phyloP scores from a whole-genome alignment of 768 basidiomycete species.

The Xerocomellus amylosporus region DNA sequence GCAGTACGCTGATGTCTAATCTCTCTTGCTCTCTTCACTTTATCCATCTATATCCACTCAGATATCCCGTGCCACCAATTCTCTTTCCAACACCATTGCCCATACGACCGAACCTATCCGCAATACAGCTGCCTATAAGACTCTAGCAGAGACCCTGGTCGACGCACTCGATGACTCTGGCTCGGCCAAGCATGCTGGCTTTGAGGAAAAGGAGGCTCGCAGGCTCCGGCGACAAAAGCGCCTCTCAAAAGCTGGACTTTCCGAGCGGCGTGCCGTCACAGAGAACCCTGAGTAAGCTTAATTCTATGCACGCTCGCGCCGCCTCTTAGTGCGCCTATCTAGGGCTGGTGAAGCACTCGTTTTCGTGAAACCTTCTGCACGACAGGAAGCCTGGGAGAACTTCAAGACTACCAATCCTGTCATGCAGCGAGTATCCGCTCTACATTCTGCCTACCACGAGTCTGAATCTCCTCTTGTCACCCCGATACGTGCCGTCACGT shows the following conservation, averaged over 20 bases:
- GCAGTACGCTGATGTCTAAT: slow-evolving; percentile 49
- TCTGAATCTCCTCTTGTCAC: slow-evolving; percentile 89
- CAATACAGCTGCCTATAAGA: slow-evolving; percentile 93
- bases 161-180: slow-evolving; percentile 95
- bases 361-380: slow-evolving; percentile 76
- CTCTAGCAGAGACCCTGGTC: slow-evolving; percentile 80
- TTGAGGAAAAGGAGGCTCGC: slow-evolving; percentile 91
- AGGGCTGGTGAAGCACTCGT: slow-evolving; percentile 88
- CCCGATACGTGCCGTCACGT: slow-evolving; percentile 77
- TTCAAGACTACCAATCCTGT: slow-evolving; percentile 80
- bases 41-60: slow-evolving; percentile 26
- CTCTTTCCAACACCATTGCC: slow-evolving; percentile 81
- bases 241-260: slow-evolving; percentile 79
- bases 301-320: background rate
- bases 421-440: slow-evolving; percentile 52
- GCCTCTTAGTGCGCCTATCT: background rate
- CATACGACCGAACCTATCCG: slow-evolving; percentile 95
- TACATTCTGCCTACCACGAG: slow-evolving; percentile 79
- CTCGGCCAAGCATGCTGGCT: slow-evolving; percentile 91
- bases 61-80: slow-evolving; percentile 84
- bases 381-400: slow-evolving; percentile 76
- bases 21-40: background rate
- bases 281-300: slow-evolving; percentile 78
- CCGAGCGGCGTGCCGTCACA: slow-evolving; percentile 46
- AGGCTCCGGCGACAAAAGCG: slow-evolving; percentile 76